A percentile compares a stretch with the other conserved stretches of the same genome.
Conservation (phyloP, 495 filamentous ascomycete species). For the Penicillium psychrofluorescens region DNA sequence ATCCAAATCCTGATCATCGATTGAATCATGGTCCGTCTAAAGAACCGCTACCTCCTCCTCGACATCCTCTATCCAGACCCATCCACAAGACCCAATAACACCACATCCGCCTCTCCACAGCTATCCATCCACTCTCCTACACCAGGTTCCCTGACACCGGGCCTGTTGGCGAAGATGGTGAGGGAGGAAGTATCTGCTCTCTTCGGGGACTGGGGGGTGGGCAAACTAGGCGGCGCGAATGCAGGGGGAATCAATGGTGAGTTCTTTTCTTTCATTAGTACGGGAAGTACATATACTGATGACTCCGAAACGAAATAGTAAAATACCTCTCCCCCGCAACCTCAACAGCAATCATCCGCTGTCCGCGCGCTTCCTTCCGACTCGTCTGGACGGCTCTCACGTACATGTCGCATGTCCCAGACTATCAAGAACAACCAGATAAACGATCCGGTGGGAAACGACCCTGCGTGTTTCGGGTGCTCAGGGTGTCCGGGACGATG, state of each 20-base stretch:
- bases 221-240: constrained; percentile 44
- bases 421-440: constrained; percentile 3
- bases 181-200: constrained; percentile 58
- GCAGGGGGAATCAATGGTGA: constrained; percentile 59
- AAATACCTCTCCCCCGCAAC: constrained; percentile 93
- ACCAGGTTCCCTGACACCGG: constrained; percentile 54
- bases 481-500: constrained; percentile 90
- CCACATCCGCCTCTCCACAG: constrained; percentile 20
- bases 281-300: constrained; percentile 1
- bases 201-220: constrained; percentile 89
- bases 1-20: no score
- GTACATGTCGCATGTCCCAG: constrained; percentile 67
- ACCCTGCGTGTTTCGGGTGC: constrained; percentile 74
- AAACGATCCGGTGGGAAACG: constrained; percentile 30
- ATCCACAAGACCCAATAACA: constrained; percentile 22
- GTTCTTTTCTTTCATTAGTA: constrained; percentile 4
- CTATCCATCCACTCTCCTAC: constrained; percentile 73
- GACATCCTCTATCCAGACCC: constrained; percentile 80
- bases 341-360: constrained; percentile 82
- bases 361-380: constrained; percentile 69
- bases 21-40: constrained; percentile 78
- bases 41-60: constrained; percentile 88
- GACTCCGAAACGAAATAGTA: constrained; percentile 40
- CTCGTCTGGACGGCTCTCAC: constrained; percentile 86
- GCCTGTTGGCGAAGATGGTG: constrained; percentile 58